phyloP scores from a whole-genome alignment of 2,329 filamentous ascomycete genomes.

The Decorospora gaudefroyi region DNA sequence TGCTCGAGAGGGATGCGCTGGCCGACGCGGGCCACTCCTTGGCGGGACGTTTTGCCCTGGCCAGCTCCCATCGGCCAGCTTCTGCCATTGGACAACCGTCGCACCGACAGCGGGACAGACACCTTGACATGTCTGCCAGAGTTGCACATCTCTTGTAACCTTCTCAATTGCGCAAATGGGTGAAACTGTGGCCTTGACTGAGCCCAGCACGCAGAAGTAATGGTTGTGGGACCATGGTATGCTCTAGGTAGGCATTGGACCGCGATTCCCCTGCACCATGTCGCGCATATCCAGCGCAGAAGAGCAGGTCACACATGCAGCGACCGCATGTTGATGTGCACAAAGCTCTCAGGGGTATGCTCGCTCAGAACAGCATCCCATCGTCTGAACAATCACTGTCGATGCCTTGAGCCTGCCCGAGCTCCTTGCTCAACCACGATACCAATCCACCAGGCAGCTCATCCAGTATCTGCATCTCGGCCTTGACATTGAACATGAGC shows the following conservation, averaged over 20 bases:
- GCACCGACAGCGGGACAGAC: slow-evolving; percentile 20
- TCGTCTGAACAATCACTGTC: slow-evolving; percentile 24
- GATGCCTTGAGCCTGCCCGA: slow-evolving; percentile 17
- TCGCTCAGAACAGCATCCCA: slow-evolving; percentile 33
- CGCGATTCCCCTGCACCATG: background rate
- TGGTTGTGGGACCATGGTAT: too few species aligned
- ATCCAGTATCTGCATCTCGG: slow-evolving; percentile 75
- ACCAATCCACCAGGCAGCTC: slow-evolving; percentile 39
- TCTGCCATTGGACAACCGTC: slow-evolving; percentile 31
- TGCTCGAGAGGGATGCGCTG: slow-evolving; percentile 43
- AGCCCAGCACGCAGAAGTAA: too few species aligned
- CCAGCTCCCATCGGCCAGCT: slow-evolving; percentile 22
- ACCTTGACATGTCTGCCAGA: slow-evolving; percentile 19
- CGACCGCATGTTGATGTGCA: background rate
- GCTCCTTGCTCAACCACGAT: slow-evolving; percentile 35
- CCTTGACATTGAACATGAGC: slow-evolving; percentile 74
- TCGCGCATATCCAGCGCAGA: background rate
- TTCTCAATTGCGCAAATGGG: background rate
- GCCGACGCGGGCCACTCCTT: slow-evolving; percentile 28
- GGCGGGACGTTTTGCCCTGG: slow-evolving; percentile 30
- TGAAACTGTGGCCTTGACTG: too few species aligned
- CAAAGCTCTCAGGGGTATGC: background rate
- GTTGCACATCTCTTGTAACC: slow-evolving; percentile 11
- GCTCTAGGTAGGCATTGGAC: too few species aligned
- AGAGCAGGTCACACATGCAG: slow-evolving; percentile 3